Conservation (phyloP, 2,329 filamentous ascomycete genomes). For the Microthyrium microscopicum region DNA sequence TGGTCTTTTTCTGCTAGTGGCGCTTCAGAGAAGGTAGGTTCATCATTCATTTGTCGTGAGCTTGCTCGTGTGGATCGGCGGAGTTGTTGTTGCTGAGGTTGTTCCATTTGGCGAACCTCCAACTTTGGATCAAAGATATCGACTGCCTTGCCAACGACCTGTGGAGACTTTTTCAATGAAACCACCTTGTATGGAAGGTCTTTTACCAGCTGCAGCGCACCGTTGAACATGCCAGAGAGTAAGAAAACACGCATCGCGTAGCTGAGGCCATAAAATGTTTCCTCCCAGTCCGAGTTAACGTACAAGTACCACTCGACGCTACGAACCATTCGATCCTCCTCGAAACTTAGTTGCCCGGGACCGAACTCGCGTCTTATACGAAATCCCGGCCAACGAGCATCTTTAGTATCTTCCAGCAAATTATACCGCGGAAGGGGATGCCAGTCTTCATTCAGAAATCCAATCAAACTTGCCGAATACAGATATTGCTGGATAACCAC, state of each 20-base stretch:
- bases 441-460: slow-evolving; percentile 14
- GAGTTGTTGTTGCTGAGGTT: slow-evolving; percentile 8
- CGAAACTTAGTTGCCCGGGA: slow-evolving; percentile 37
- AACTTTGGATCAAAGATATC: slow-evolving; percentile 18
- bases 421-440: slow-evolving; percentile 18
- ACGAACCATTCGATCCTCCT: slow-evolving; percentile 58
- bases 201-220: slow-evolving; percentile 37
- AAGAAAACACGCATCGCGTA: slow-evolving; percentile 41
- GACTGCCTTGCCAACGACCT: slow-evolving; percentile 22
- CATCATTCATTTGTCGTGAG: slow-evolving; percentile 1
- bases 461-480: slow-evolving; percentile 15
- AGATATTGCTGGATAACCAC: slow-evolving; percentile 56
- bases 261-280: slow-evolving; percentile 51
- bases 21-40: not conserved
- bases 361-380: slow-evolving; percentile 42
- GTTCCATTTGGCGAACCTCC: slow-evolving; percentile 11
- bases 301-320: slow-evolving; percentile 74
- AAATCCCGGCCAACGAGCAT: slow-evolving; percentile 36
- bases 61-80: slow-evolving; percentile 5
- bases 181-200: slow-evolving; percentile 32
- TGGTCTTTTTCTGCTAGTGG: slow-evolving; percentile 15
- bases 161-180: slow-evolving; percentile 23
- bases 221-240: slow-evolving; percentile 26
- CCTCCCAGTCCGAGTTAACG: slow-evolving; percentile 53
- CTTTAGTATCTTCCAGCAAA: slow-evolving; percentile 38